Percentiles rank a stretch among this genome's conserved stretches.
Evolutionary conservation across 2,329 filamentous ascomycete genomes (phyloP).

Genomic region (Gnomoniopsis sp.): DNA sequence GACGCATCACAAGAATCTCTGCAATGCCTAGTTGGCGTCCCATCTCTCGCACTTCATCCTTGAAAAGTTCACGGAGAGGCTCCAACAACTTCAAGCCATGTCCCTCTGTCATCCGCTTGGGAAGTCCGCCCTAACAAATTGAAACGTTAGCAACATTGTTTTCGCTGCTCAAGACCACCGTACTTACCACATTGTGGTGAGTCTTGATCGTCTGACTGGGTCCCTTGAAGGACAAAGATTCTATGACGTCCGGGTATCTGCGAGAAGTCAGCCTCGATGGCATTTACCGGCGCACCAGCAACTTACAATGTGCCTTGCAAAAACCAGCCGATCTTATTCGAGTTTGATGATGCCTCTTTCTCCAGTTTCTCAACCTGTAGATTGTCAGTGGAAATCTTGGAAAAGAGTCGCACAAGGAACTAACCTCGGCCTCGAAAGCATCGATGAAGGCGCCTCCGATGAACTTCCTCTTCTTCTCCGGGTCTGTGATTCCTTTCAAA

Average conservation of each 20-base stretch:
- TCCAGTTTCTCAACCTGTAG: constrained; percentile 51
- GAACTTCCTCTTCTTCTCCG: constrained; percentile 85
- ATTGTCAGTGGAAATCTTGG: background rate
- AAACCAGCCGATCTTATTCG: constrained; percentile 71
- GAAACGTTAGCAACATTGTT: background rate
- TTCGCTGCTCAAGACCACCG: accelerated
- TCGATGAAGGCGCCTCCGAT: constrained; percentile 16
- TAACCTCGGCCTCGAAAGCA: constrained; percentile 12
- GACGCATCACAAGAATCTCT: constrained; percentile 72
- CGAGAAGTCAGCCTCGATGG: background rate
- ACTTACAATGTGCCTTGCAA: constrained; percentile 79
- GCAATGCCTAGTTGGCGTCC: constrained; percentile 69
- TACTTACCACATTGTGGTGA: constrained; percentile 8
- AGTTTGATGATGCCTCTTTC: constrained; percentile 23
- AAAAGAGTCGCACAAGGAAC: background rate
- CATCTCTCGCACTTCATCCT: constrained; percentile 73
- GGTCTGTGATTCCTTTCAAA: constrained; percentile 71
- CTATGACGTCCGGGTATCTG: constrained; percentile 33
- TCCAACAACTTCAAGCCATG: constrained; percentile 63
- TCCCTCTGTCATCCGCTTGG: background rate
- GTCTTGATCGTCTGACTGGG: constrained; percentile 49
- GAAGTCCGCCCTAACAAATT: constrained; percentile 1
- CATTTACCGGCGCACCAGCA: background rate
- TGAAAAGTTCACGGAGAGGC: constrained; percentile 76
- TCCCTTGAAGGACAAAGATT: constrained; percentile 45